Conservation (phyloP, 345 rosid genomes). For the Pistacia atlantica region DNA sequence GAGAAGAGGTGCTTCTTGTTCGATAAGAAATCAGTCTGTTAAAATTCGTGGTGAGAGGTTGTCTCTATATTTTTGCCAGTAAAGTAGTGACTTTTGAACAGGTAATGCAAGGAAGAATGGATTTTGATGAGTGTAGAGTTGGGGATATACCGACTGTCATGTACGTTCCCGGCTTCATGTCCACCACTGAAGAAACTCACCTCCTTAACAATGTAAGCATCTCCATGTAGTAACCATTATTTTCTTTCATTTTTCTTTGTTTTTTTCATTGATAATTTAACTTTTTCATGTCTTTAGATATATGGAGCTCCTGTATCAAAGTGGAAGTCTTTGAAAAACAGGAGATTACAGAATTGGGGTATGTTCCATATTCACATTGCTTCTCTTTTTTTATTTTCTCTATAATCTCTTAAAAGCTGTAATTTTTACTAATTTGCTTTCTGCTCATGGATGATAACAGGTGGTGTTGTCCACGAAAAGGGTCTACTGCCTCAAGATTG, state of each 20-base stretch:
- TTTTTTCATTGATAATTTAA: not conserved
- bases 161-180: conserved; percentile 65
- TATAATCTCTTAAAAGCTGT: conserved; percentile 10
- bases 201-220: conserved; percentile 51
- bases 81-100: not conserved
- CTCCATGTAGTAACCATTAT: not conserved
- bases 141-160: conserved; percentile 69
- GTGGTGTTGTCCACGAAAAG: conserved; percentile 95
- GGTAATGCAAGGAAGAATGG: conserved; percentile 28
- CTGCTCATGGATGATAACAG: conserved; percentile 41
- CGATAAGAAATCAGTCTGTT: no score
- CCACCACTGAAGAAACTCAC: conserved; percentile 57
- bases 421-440: not conserved
- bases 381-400: not conserved
- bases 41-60: no score
- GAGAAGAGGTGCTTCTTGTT: no score
- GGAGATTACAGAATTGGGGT: conserved; percentile 97
- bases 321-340: conserved; percentile 87
- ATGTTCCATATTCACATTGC: conserved; percentile 14
- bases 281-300: conserved; percentile 39
- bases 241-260: not conserved
- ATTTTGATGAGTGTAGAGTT: conserved; percentile 48
- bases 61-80: no score
- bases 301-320: conserved; percentile 69
- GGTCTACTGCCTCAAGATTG: conserved; percentile 90